These are phyloP conservation scores for Tetrahymena borealis DNA, from an alignment of 73 alveolate species.

Conservation along the genomic window DNA sequence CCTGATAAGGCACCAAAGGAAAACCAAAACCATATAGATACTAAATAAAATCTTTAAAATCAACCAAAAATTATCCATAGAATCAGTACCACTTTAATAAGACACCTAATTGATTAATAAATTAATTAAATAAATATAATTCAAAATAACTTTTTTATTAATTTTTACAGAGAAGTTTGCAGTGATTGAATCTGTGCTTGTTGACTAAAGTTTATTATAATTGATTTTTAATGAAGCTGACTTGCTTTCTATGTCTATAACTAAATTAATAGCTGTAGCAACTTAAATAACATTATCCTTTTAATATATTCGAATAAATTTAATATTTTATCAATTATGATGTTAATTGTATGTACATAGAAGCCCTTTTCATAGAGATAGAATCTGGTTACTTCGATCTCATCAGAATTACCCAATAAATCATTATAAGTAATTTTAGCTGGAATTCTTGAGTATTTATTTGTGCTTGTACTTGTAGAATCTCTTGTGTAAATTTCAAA, in stretches of 20 bases:
- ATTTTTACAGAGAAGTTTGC: neutral
- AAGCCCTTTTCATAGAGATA: neutral
- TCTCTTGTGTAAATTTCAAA: neutral
- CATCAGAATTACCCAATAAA: neutral
- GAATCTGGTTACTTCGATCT: neutral
- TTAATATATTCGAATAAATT: neutral
- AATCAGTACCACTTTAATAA: neutral
- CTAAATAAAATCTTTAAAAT: neutral
- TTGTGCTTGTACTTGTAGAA: neutral
- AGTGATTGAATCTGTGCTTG: neutral
- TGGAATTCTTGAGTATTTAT: neutral
- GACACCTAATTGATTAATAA: neutral
- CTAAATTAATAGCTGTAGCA: neutral
- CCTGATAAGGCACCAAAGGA: neutral
- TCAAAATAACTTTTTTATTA: neutral
- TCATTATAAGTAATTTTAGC: neutral
- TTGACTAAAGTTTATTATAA: neutral
- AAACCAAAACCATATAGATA: neutral
- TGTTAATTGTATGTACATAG: neutral
- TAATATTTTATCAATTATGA: neutral
- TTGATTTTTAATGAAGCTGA: neutral
- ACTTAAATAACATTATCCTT: neutral
- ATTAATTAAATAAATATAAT: neutral
- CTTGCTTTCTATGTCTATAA: neutral
- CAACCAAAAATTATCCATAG: constrained; percentile 9